Conservation (phyloP, 805 yeast genomes). For the Clavispora fructus region DNA sequence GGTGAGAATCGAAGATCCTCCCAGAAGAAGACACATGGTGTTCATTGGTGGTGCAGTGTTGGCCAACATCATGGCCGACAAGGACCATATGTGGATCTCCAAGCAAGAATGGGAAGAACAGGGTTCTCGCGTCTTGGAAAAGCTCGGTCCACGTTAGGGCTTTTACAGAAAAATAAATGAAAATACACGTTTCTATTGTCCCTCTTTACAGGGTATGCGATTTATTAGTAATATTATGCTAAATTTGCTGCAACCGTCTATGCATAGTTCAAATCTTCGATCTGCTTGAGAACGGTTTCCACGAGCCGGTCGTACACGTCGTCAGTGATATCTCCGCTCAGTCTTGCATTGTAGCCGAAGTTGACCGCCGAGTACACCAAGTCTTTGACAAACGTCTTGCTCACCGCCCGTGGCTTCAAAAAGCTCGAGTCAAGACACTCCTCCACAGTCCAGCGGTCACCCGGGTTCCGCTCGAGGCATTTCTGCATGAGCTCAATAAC, state of each 20-base stretch:
- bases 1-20: slow-evolving; percentile 97
- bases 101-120: slow-evolving; percentile 98
- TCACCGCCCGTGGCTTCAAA: slow-evolving; percentile 68
- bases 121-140: slow-evolving; percentile 78
- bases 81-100: slow-evolving; percentile 96
- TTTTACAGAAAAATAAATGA: background rate
- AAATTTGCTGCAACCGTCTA: slow-evolving; percentile 8
- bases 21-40: slow-evolving; percentile 98
- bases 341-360: slow-evolving; percentile 51
- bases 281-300: slow-evolving; percentile 51
- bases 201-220: background rate
- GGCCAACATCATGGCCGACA: slow-evolving; percentile 97
- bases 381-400: slow-evolving; percentile 60
- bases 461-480: slow-evolving; percentile 71
- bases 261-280: slow-evolving; percentile 32
- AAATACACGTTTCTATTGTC: background rate
- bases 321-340: slow-evolving; percentile 33
- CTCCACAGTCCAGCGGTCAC: slow-evolving; percentile 56
- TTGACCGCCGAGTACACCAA: slow-evolving; percentile 72
- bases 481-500: slow-evolving; percentile 66
- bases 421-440: slow-evolving; percentile 61
- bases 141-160: slow-evolving; percentile 82
- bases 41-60: slow-evolving; percentile 97
- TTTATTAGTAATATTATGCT: background rate
- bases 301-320: slow-evolving; percentile 39